Evolutionary conservation across 1,139 yeast genomes (phyloP).

Genomic region (Kluyveromyces sp.): DNA sequence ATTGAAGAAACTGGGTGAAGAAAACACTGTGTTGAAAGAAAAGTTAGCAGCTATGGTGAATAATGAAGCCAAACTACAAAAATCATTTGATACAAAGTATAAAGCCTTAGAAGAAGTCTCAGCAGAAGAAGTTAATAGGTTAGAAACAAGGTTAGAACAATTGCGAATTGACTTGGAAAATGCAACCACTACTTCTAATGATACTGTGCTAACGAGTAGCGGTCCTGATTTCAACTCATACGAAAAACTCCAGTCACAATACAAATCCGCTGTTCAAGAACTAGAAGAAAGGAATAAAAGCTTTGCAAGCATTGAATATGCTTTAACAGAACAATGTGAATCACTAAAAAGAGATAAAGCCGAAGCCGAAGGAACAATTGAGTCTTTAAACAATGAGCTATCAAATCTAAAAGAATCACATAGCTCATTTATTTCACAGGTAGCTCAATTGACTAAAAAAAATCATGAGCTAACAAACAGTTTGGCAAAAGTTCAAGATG

Average conservation of each 20-base stretch:
- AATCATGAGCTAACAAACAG: slow-evolving; percentile 2
- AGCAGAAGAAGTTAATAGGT: slow-evolving; percentile 20
- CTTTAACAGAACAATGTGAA: slow-evolving; percentile 41
- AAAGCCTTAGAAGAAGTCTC: slow-evolving; percentile 21
- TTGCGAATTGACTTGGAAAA: slow-evolving; percentile 37
- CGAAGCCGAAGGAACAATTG: slow-evolving; percentile 11
- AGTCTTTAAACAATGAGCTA: not conserved
- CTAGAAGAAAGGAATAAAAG: slow-evolving; percentile 48
- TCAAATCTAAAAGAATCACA: slow-evolving; percentile 4
- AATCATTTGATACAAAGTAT: slow-evolving; percentile 18
- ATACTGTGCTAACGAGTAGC: slow-evolving; percentile 11
- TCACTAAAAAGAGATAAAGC: slow-evolving; percentile 33
- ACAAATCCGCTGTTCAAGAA: slow-evolving; percentile 31
- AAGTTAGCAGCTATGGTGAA: slow-evolving; percentile 33
- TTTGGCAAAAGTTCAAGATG: not conserved
- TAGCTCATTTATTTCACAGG: slow-evolving; percentile 6
- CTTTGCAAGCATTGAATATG: slow-evolving; percentile 57
- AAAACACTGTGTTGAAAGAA: slow-evolving; percentile 32
- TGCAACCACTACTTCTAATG: slow-evolving; percentile 12
- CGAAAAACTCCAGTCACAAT: slow-evolving; percentile 54
- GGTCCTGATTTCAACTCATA: slow-evolving; percentile 34
- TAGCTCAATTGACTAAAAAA: slow-evolving; percentile 1
- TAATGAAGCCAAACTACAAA: slow-evolving; percentile 19
- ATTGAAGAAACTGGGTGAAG: slow-evolving; percentile 14
- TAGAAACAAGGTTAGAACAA: slow-evolving; percentile 39